A percentile compares a stretch with the other conserved stretches of the same genome.
phyloP scores from a whole-genome alignment of 306 rosid species.

The Morella rubra region DNA sequence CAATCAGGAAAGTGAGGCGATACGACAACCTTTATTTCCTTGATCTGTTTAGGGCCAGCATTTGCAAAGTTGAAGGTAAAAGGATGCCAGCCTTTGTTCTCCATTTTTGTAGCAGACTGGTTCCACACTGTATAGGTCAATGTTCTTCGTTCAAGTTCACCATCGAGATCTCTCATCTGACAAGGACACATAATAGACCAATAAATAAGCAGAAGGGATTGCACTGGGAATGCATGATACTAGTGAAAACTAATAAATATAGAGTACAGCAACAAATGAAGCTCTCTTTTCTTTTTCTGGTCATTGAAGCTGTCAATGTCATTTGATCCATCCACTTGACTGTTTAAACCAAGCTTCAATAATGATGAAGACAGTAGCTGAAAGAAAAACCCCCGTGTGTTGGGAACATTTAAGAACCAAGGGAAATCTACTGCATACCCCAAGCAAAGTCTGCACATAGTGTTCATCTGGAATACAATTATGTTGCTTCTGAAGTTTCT shows the following conservation, averaged over 20 bases:
- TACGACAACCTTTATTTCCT: constrained; percentile 71
- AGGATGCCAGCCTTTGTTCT: constrained; percentile 96
- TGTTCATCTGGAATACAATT: constrained; percentile 99
- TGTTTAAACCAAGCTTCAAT: neutral
- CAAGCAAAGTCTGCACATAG: constrained; percentile 79
- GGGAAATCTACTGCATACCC: constrained; percentile 49
- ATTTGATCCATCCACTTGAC: neutral
- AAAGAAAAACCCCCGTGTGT: constrained; percentile 6
- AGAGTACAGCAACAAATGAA: constrained; percentile 3
- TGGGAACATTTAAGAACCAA: constrained; percentile 4
- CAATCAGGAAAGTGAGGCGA: constrained; percentile 15
- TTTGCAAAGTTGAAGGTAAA: constrained; percentile 68
- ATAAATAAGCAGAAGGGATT: constrained; percentile 3
- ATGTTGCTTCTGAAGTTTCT: constrained; percentile 99
- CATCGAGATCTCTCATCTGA: constrained; percentile 76
- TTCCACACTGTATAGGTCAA: constrained; percentile 87
- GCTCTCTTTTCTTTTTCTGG: no score
- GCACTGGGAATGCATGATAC: constrained; percentile 17
- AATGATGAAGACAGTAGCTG: neutral
- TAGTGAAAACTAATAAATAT: constrained; percentile 10
- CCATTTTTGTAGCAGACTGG: constrained; percentile 65
- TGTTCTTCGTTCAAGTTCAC: constrained; percentile 84
- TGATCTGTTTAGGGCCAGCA: constrained; percentile 64
- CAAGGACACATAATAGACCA: constrained; percentile 24
- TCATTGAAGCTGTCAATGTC: neutral